Conservation (phyloP, 2,329 filamentous ascomycete genomes). For the Penicillium sp. region DNA sequence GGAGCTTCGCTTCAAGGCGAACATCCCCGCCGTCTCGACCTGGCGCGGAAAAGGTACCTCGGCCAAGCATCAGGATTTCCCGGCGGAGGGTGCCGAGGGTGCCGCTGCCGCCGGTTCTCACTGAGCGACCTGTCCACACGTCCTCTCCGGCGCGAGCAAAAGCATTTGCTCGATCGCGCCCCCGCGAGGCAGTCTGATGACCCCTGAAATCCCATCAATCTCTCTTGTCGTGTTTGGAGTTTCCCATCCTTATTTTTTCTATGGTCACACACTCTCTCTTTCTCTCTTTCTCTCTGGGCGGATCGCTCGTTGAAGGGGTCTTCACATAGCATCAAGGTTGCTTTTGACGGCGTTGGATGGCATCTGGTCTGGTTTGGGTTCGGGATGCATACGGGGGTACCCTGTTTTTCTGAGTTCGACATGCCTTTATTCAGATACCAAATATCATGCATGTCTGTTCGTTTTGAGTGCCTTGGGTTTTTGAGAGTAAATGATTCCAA, state of each 20-base stretch:
- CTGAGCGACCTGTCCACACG: neutral
- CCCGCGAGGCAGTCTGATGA: no score
- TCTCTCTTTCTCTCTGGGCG: neutral
- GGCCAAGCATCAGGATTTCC: slow-evolving; percentile 67
- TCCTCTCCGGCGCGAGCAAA: neutral
- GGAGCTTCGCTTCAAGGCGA: slow-evolving; percentile 78
- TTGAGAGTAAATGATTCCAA: neutral
- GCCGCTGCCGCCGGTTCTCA: neutral
- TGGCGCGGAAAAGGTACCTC: slow-evolving; percentile 92
- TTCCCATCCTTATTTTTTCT: no score
- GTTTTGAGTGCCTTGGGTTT: no score
- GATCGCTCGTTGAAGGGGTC: neutral
- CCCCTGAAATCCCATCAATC: no score
- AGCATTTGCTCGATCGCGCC: no score
- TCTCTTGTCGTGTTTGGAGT: no score
- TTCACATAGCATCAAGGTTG: slow-evolving; percentile 5
- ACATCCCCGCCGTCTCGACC: slow-evolving; percentile 92
- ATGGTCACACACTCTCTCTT: neutral
- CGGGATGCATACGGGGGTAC: slow-evolving; percentile 6
- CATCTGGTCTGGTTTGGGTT: slow-evolving; percentile 7
- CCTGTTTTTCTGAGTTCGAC: neutral
- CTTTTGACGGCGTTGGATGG: slow-evolving; percentile 4
- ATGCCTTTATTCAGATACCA: slow-evolving; percentile 12
- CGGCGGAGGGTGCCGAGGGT: slow-evolving; percentile 17
- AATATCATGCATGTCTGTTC: slow-evolving; percentile 4